Evolutionary conservation across 108 stramenopile genomes (phyloP), one percentile per base, ranked within the genome.

Genomic region (Craspedostauros australis): DNA sequence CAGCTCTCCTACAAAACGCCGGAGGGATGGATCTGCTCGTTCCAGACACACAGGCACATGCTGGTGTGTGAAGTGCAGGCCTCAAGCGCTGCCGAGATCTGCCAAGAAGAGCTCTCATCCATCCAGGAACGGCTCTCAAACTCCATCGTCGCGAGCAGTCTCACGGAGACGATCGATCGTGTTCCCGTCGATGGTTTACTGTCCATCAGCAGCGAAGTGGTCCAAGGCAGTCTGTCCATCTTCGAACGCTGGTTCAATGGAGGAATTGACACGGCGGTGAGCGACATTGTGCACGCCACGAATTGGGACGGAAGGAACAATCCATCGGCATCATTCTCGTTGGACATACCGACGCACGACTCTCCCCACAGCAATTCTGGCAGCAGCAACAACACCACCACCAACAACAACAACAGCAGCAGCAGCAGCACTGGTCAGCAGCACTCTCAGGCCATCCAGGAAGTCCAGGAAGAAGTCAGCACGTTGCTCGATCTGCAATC

Each of bases 301-400:
- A 93, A 93, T 50, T 73, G 79, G 62, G 87, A 93, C 69, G 91
- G 91, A 16, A 65, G 84, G 5, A 59, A 73, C 42, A 73, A 70
- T 36, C 62, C 53, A 1, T n/a, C n/a, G n/a, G n/a, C n/a, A n/a
- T n/a, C n/a, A n/a, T n/a, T n/a, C n/a, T n/a, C n/a, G n/a, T n/a
- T n/a, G n/a, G n/a, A 5, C 36, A 15, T 21, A 25, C 9, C 4
- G 4, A 24, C n/a, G 42, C 5, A 8, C 7, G 45, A 46, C 42
- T 15, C 19, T 5, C 25, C 8, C 5, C 8, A 5, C 22, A 48
- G n/a, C n/a, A n/a, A n/a, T n/a, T n/a, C n/a, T n/a, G n/a, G n/a
- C n/a, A n/a, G n/a, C n/a, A n/a, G n/a, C n/a, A n/a, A n/a, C n/a
- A n/a, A n/a, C n/a, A n/a, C n/a, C n/a, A n/a, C n/a, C n/a, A n/a